Evolutionary conservation across 345 rosid genomes (phyloP).

Genomic region (Gossypium mustelinum): DNA sequence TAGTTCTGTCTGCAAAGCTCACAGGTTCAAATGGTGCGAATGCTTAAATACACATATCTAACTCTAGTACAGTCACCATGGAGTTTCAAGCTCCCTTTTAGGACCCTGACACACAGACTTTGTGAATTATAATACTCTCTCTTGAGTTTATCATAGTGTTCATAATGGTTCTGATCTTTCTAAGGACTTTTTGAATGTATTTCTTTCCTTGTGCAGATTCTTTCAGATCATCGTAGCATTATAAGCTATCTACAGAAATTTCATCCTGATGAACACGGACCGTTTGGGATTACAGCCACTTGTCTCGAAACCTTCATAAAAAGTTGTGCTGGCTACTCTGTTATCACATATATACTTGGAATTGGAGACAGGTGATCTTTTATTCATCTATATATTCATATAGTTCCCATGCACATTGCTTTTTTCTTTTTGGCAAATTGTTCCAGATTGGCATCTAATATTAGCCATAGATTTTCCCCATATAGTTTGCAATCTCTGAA

Average conservation of each 20-base stretch:
- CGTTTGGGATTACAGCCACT: constrained; percentile 88
- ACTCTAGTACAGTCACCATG: not conserved
- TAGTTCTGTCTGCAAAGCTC: not conserved
- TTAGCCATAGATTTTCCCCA: not conserved
- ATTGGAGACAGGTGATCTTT: constrained; percentile 81
- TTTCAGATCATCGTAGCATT: constrained; percentile 91
- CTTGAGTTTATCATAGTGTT: not conserved
- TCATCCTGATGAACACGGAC: constrained; percentile 94
- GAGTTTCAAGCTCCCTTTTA: not conserved
- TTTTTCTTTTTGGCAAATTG: not conserved
- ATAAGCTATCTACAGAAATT: constrained; percentile 89
- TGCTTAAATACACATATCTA: not conserved
- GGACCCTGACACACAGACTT: not conserved
- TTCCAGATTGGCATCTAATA: constrained; percentile 8
- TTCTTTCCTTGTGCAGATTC: constrained; percentile 50
- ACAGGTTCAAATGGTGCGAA: not conserved
- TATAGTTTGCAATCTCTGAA: constrained; percentile 8
- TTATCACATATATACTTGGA: constrained; percentile 93
- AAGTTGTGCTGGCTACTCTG: constrained; percentile 98
- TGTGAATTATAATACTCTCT: not conserved
- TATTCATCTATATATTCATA: not conserved
- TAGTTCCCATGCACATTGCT: not conserved
- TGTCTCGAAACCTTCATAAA: constrained; percentile 96
- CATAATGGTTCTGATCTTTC: constrained; percentile 9
- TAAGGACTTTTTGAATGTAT: not conserved